Conservation (phyloP, 2,329 filamentous ascomycete species). For the Alternaria sp. region DNA sequence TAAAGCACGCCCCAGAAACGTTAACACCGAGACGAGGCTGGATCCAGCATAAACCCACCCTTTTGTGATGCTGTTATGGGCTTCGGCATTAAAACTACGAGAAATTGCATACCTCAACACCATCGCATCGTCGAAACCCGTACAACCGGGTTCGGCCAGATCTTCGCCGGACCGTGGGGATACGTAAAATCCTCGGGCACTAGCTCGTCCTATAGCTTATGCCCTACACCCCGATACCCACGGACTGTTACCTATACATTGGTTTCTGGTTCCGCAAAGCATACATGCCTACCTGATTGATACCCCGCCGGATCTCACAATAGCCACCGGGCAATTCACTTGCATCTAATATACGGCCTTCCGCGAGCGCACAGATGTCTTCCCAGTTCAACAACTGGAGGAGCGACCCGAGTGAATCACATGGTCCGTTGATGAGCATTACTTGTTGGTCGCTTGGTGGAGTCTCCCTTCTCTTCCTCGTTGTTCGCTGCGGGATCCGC, state of each 20-base stretch:
- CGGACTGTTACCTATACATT: background rate
- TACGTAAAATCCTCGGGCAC: background rate
- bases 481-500: conserved; percentile 2
- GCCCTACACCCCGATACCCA: background rate
- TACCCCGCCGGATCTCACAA: background rate
- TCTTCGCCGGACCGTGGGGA: background rate
- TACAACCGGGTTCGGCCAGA: background rate
- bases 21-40: background rate
- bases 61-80: background rate
- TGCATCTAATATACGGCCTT: background rate
- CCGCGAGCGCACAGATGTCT: conserved; percentile 4
- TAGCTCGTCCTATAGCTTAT: background rate
- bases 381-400: conserved; percentile 7
- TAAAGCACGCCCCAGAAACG: background rate
- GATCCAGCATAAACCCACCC: background rate
- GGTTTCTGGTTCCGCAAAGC: background rate
- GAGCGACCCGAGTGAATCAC: conserved; percentile 8
- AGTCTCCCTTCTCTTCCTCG: conserved; percentile 3
- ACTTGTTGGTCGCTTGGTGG: conserved; percentile 3
- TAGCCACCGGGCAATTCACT: background rate
- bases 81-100: background rate
- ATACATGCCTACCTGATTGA: background rate
- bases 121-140: background rate
- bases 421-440: conserved; percentile 5
- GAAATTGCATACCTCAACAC: background rate